These are phyloP conservation scores for Metschnikowia drakensbergensis DNA, from an alignment of 805 yeast species.

Conservation along the genomic window DNA sequence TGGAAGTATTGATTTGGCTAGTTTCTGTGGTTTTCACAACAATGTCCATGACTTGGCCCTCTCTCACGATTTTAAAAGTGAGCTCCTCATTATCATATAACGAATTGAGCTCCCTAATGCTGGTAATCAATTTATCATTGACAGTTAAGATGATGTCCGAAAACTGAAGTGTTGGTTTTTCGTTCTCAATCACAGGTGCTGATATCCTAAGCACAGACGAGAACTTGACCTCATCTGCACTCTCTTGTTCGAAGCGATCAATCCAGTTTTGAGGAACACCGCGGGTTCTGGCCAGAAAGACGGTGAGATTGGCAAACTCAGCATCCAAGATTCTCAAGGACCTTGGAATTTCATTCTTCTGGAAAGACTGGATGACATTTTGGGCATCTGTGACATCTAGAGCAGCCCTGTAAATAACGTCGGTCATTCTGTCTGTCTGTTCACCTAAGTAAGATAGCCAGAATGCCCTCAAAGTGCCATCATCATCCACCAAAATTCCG, in stretches of 20 bases:
- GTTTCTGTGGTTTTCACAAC: conserved; percentile 64
- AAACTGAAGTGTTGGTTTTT: conserved; percentile 39
- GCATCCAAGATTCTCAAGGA: conserved; percentile 68
- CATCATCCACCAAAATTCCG: conserved; percentile 72
- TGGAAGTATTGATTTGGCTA: conserved; percentile 54
- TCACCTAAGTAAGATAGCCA: conserved; percentile 88
- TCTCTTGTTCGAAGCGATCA: conserved; percentile 55
- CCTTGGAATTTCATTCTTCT: conserved; percentile 46
- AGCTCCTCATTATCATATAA: conserved; percentile 43
- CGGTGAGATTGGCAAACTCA: conserved; percentile 65
- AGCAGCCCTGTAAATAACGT: conserved; percentile 68
- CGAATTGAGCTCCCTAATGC: conserved; percentile 62
- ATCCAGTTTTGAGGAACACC: conserved; percentile 92
- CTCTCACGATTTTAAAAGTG: conserved; percentile 65
- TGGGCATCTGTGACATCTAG: conserved; percentile 66
- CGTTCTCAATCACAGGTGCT: conserved; percentile 34
- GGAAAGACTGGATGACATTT: conserved; percentile 53
- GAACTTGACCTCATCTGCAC: conserved; percentile 66
- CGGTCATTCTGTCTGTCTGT: conserved; percentile 48
- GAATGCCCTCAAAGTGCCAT: conserved; percentile 77
- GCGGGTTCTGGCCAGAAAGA: conserved; percentile 73
- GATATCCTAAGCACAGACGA: conserved; percentile 68
- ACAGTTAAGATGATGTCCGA: conserved; percentile 80
- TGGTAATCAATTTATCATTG: conserved; percentile 59
- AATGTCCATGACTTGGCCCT: conserved; percentile 58